These are phyloP conservation scores for Barnettozyma siamensis DNA, from an alignment of 805 yeast genomes.

Conservation along the genomic window DNA sequence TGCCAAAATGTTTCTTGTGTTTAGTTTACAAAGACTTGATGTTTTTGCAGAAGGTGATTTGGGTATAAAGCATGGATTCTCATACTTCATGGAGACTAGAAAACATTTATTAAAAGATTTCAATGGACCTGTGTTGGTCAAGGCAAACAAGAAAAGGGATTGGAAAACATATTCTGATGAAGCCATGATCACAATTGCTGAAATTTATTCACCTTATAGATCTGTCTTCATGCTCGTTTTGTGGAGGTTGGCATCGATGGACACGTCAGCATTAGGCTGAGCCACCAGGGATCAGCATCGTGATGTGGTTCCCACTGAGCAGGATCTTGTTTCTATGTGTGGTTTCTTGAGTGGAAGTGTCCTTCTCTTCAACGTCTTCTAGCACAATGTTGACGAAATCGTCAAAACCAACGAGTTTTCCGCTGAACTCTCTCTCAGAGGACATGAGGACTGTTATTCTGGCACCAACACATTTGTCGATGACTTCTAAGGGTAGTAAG, in stretches of 20 bases:
- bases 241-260: constrained; percentile 50
- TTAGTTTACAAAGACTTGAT: constrained; percentile 60
- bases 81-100: constrained; percentile 51
- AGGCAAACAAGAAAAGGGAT: constrained; percentile 39
- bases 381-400: constrained; percentile 91
- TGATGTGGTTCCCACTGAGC: constrained; percentile 65
- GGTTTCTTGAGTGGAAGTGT: constrained; percentile 37
- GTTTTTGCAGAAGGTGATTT: constrained; percentile 75
- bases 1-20: constrained; percentile 78
- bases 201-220: constrained; percentile 58
- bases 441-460: constrained; percentile 64
- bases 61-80: constrained; percentile 80
- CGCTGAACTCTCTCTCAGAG: constrained; percentile 72
- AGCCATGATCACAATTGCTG: constrained; percentile 48
- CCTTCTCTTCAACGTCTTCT: constrained; percentile 69
- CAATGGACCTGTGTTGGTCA: constrained; percentile 33
- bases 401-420: constrained; percentile 87
- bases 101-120: constrained; percentile 43
- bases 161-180: constrained; percentile 68
- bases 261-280: constrained; percentile 1
- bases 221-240: constrained; percentile 62
- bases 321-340: constrained; percentile 54
- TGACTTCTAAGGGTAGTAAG: constrained; percentile 68
- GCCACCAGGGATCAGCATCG: constrained; percentile 63
- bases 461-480: constrained; percentile 83